Conservation (phyloP, 2,329 filamentous ascomycete species). For the Westerdykella aurantiaca region DNA sequence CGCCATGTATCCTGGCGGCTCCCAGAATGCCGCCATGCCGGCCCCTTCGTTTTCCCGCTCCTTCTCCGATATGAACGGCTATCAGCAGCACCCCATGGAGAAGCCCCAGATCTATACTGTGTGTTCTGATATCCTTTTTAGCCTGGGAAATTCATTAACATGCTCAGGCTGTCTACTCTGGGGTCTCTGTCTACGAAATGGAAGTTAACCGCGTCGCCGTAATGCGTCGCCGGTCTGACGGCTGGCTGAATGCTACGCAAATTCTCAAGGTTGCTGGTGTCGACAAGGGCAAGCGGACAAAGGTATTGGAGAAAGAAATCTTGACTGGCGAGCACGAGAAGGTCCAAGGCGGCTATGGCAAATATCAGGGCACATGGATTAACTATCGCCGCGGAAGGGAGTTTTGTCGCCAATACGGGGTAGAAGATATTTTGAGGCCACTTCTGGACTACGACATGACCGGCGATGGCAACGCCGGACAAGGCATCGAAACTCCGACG, state of each 20-base stretch:
- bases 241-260: constrained; percentile 96
- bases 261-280: constrained; percentile 96
- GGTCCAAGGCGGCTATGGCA: constrained; percentile 95
- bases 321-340: constrained; percentile 95
- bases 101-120: constrained; percentile 50
- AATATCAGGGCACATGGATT: constrained; percentile 99
- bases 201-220: constrained; percentile 89
- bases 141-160: constrained; percentile 10
- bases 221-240: constrained; percentile 91
- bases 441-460: constrained; percentile 76
- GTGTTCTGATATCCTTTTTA: constrained; percentile 40
- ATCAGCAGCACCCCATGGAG: constrained; percentile 35
- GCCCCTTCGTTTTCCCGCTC: constrained; percentile 33
- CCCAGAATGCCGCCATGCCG: constrained; percentile 26
- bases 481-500: constrained; percentile 85
- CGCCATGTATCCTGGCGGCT: constrained; percentile 29
- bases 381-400: constrained; percentile 87
- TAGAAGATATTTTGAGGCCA: constrained; percentile 69
- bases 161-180: constrained; percentile 74
- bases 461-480: constrained; percentile 63
- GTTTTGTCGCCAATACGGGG: constrained; percentile 74
- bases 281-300: constrained; percentile 95
- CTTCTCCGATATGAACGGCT: constrained; percentile 35
- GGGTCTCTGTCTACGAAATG: constrained; percentile 97
- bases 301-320: constrained; percentile 97